phyloP scores from a whole-genome alignment of 345 rosid species.

The Eucalyptus sp. region DNA sequence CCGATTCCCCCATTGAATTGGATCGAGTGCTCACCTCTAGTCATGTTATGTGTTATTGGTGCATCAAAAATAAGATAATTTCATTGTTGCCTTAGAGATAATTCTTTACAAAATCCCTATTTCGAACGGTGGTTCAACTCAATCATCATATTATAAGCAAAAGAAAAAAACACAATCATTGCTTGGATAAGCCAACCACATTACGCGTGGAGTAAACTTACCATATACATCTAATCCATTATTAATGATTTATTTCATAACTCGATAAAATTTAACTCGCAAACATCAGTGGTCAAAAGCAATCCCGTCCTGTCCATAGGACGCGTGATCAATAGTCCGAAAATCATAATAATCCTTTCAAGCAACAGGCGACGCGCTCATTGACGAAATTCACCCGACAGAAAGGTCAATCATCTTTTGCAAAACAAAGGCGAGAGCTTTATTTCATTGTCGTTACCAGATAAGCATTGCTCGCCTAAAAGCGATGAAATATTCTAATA shows the following conservation, averaged over 20 bases:
- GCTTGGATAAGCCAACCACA: background rate
- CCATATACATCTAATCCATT: background rate
- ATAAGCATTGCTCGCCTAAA: background rate
- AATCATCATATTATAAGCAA: no score
- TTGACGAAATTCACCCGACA: background rate
- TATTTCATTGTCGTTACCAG: background rate
- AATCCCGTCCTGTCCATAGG: background rate
- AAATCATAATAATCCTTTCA: background rate
- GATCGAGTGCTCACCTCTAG: background rate
- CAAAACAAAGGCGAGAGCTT: background rate
- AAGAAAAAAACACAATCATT: background rate
- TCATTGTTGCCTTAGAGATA: background rate
- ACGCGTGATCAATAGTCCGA: background rate
- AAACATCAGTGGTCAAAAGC: background rate
- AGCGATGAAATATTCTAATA: background rate
- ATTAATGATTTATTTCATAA: background rate
- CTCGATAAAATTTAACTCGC: background rate
- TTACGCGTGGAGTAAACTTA: background rate
- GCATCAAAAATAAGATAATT: background rate
- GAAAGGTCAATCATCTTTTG: background rate
- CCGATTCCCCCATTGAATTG: fast-evolving
- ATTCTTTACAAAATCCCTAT: background rate
- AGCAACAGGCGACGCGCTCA: background rate
- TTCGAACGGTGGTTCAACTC: fast-evolving
- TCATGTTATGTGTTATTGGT: background rate